These are phyloP conservation scores for Phycomyces nitens DNA, from an alignment of 192 early-diverging fungal genomes.

Conservation along the genomic window DNA sequence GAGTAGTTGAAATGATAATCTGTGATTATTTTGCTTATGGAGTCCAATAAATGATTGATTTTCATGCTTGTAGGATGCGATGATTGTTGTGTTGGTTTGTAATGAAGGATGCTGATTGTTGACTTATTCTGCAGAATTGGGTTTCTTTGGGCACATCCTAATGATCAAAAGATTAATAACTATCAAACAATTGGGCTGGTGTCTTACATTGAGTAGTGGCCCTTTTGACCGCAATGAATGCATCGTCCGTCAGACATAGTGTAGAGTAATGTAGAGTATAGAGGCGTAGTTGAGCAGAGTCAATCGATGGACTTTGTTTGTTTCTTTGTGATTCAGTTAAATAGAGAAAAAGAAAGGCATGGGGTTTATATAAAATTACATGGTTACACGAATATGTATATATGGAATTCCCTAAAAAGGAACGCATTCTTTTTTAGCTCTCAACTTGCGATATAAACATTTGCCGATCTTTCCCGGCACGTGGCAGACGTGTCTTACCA, in stretches of 20 bases:
- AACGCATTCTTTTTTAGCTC: slow-evolving; percentile 13
- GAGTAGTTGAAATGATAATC: background rate
- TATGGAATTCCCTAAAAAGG: too few species aligned
- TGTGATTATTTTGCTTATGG: background rate
- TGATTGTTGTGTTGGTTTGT: too few species aligned
- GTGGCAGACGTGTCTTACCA: slow-evolving; percentile 13
- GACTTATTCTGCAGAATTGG: slow-evolving; percentile 10
- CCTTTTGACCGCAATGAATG: slow-evolving; percentile 33
- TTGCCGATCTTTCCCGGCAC: slow-evolving; percentile 17
- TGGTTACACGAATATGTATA: too few species aligned
- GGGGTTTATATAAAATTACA: slow-evolving; percentile 4
- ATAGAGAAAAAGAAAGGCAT: slow-evolving; percentile 3
- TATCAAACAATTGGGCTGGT: too few species aligned
- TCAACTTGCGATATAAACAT: background rate
- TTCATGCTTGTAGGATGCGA: too few species aligned
- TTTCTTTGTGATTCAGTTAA: slow-evolving; percentile 4
- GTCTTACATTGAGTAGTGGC: slow-evolving; percentile 32
- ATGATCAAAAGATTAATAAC: too few species aligned
- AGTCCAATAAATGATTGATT: background rate
- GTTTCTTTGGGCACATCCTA: slow-evolving; percentile 32
- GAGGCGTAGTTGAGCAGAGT: too few species aligned
- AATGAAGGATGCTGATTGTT: background rate
- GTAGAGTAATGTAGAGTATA: background rate
- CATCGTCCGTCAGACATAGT: slow-evolving; percentile 35
- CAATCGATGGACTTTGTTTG: background rate